Evolutionary conservation across 2,329 filamentous ascomycete species (phyloP).

Genomic region (Sporothrix pallida): DNA sequence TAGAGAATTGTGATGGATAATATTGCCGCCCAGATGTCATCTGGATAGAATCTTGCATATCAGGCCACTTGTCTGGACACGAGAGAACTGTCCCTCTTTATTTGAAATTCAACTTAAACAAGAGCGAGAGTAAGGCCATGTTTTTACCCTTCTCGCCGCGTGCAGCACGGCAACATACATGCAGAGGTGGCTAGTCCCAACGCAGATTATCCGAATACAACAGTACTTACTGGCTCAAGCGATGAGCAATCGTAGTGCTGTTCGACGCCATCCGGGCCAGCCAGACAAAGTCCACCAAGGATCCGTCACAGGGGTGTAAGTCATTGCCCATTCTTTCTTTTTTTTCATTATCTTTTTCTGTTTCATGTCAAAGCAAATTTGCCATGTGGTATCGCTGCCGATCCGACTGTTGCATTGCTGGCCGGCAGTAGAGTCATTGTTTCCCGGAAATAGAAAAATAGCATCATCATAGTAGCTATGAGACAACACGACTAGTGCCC

Average conservation of each 20-base stretch:
- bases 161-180: not conserved
- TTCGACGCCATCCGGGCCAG: conserved; percentile 1
- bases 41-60: not conserved
- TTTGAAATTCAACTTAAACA: not conserved
- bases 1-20: not conserved
- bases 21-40: not conserved
- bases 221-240: not conserved
- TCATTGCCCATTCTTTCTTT: not conserved
- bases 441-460: not conserved
- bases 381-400: not conserved
- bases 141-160: not conserved
- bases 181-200: not conserved
- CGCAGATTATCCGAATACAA: not conserved
- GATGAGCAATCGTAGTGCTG: conserved; percentile 5
- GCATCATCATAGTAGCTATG: conserved; percentile 5
- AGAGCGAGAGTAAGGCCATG: not conserved
- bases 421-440: not conserved
- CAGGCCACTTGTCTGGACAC: not conserved
- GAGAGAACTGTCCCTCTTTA: not conserved
- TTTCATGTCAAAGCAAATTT: not conserved
- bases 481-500: not conserved
- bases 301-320: not conserved
- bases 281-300: not conserved
- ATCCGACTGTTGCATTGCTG: not conserved
- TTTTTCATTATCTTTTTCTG: not conserved